Evolutionary conservation across 148 eudicot genomes (phyloP).

Genomic region (Polygonum aviculare): DNA sequence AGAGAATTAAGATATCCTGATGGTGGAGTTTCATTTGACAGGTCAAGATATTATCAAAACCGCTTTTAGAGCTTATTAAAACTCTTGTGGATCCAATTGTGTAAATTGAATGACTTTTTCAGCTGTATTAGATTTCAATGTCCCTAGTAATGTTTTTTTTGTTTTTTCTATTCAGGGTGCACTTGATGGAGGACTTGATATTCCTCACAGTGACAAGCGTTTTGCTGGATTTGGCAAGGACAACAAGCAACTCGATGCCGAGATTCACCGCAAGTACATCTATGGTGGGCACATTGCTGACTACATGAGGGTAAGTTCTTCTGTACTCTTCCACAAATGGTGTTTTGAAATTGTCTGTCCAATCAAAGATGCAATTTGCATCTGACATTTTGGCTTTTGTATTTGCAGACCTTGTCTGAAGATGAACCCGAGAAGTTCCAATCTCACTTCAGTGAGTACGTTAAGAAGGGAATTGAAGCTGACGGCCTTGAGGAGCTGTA

Average conservation of each 20-base stretch:
- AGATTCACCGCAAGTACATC: constrained; percentile 65
- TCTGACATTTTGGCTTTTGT: background rate
- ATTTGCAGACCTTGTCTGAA: constrained; percentile 5
- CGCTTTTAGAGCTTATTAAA: too few species aligned
- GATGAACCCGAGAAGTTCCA: constrained; percentile 16
- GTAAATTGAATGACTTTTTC: too few species aligned
- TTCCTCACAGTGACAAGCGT: constrained; percentile 71
- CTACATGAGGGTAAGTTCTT: constrained; percentile 52
- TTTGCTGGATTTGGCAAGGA: constrained; percentile 76
- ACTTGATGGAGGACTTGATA: constrained; percentile 66
- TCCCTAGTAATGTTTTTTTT: background rate
- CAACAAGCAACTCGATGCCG: constrained; percentile 57
- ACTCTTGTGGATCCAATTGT: too few species aligned
- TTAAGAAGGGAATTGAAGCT: constrained; percentile 14
- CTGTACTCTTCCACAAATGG: background rate
- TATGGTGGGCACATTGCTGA: constrained; percentile 79
- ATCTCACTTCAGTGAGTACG: constrained; percentile 14
- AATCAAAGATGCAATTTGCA: background rate
- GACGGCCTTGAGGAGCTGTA: constrained; percentile 13
- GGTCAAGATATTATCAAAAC: too few species aligned
- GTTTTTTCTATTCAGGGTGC: constrained; percentile 39
- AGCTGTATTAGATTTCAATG: background rate
- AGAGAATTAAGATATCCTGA: too few species aligned
- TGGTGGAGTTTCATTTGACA: too few species aligned
- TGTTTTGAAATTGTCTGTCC: background rate